These are phyloP conservation scores for Cladorrhinum sp. DNA, from an alignment of 2,329 filamentous ascomycete species.

Conservation along the genomic window DNA sequence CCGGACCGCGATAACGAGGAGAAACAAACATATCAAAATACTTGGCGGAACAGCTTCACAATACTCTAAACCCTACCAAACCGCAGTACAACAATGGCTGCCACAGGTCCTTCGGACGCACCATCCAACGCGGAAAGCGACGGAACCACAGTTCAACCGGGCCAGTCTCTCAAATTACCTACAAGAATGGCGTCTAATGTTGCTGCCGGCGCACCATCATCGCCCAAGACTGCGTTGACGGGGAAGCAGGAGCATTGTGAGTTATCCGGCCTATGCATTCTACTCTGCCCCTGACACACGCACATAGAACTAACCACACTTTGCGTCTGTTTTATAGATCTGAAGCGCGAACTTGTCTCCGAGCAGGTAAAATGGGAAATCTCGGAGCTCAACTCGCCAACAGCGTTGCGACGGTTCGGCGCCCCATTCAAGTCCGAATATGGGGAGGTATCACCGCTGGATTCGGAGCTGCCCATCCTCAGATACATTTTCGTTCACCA, in stretches of 20 bases:
- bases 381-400: conserved; percentile 87
- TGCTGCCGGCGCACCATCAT: conserved; percentile 1
- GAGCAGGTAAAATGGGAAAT: conserved; percentile 90
- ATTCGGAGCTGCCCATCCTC: conserved; percentile 89
- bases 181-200: conserved; percentile 9
- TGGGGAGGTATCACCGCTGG: conserved; percentile 87
- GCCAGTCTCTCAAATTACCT: conserved; percentile 13
- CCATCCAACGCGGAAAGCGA: conserved; percentile 6
- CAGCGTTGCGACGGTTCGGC: conserved; percentile 89
- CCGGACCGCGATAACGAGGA: not conserved
- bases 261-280: conserved; percentile 43
- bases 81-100: conserved; percentile 13
- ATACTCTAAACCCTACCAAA: not conserved
- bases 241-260: conserved; percentile 94
- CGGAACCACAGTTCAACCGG: conserved; percentile 12
- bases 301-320: not conserved
- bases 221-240: conserved; percentile 60
- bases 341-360: conserved; percentile 91
- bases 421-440: conserved; percentile 91
- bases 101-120: not conserved
- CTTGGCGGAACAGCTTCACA: not conserved
- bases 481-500: conserved; percentile 98
- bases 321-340: conserved; percentile 55
- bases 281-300: not conserved
- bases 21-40: not conserved